Evolutionary conservation across 352 stramenopile genomes (phyloP), one percentile per base, ranked within the genome.

Genomic region (Globisporangium orthogonon): DNA sequence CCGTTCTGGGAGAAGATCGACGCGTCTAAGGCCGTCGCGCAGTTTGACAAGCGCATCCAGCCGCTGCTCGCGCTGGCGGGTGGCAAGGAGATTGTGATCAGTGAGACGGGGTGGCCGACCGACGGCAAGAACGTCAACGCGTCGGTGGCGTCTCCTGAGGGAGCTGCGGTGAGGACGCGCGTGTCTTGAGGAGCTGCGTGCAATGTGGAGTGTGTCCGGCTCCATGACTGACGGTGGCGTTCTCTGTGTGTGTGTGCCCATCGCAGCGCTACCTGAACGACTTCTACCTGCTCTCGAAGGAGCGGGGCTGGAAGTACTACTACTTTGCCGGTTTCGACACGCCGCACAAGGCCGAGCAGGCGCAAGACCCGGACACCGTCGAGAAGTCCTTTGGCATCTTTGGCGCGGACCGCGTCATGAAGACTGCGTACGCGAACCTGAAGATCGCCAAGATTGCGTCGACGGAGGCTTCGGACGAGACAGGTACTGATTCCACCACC

Each of bases 291-390:
- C 70, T 90, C 49, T 80, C 84, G 3, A 73, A 73, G 17, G 57
- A 70, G 35, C 63, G 88, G 57, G 73, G 74, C 28, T 90, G 79
- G 76, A 89, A 91, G 69, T 92, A 93, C 68, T 94, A 91, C 74
- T 94, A 91, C 73, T 94, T 94, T 60, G 72, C 82, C 1, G 85
- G 73, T 56, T 91, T 95, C 15, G 85, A 95, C 63, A 89, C 83
- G 48, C 70, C 79, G 33, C 91, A 86, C 72, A 93, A 93, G 73
- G 65, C 75, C 48, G 55, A 76, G 63, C 66, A 89, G 54, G 15
- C 23, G 35, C 64, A 71, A 15, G 71, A 90, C 60, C 73, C 54
- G 80, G 58, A 64, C 17, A 64, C 74, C 14, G 83, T 93, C 29
- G 85, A 95, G 66, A 71, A 63, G 31, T 73, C 82, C 70, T 95